Evolutionary conservation across 306 rosid species (phyloP), one percentile per base, ranked within the genome.

Genomic region (Acacia melanoxylon): DNA sequence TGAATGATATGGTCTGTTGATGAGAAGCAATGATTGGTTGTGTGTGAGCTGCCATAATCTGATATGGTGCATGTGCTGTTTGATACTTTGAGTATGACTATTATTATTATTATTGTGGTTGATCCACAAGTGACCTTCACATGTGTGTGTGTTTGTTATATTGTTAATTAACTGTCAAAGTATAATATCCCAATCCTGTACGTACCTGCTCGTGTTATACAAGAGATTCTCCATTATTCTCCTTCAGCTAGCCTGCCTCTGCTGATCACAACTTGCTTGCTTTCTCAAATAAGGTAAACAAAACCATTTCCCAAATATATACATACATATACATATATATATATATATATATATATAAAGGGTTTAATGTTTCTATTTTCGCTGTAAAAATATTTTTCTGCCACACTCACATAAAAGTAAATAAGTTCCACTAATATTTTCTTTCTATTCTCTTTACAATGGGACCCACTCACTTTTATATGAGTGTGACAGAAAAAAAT

Each of bases 71-170:
- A 29, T 73, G 77, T 51, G 48, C 41, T 10, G 72, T 63, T 25
- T 62, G 40, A 29, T 63, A 5, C 1, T 8, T 27, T 63, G 29
- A 29, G 33, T 10, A 45, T 19, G 10, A 29, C 29, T 27, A 45
- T 63, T 63, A 70, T 46, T 46, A 46, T 46, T 12, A 46, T 46
- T 10, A 46, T 46, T 46, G 51, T 14, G 51, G 51, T 41, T 44
- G 14, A 74, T 70, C 52, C 35, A 45, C 35, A 46, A 62, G 16
- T 74, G 81, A 65, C 48, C 75, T 15, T 49, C 74, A 51, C 61
- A 31, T 65, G 81, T 40, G 11, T 37, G 1, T 8, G 8, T 56
- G 13, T 63, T 2, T 65, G 45, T 42, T 40, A 19, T 37, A 22
- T 11, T 65, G 40, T 31, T 62, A n/a, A 52, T 68, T n/a, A 54